Evolutionary conservation across 495 filamentous ascomycete genomes (phyloP), one percentile per base, ranked within the genome.

Genomic region (Neurospora pannonica): DNA sequence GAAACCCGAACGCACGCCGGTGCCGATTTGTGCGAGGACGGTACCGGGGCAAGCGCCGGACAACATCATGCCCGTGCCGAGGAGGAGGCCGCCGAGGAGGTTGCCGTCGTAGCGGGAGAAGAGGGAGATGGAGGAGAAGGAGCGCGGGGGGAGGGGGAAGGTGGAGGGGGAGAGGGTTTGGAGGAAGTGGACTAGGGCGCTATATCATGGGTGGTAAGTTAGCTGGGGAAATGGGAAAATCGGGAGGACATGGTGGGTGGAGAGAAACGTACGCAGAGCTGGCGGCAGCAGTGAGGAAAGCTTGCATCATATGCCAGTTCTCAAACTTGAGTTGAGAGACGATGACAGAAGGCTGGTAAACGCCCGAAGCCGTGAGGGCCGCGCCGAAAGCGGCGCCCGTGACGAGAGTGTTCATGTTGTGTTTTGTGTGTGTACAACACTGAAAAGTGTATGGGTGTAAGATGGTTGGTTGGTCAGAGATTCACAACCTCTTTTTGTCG

Each of bases 31-130:
- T 0, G 85, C 84, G 70, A 89, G 81, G 1, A 88, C 83, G 13
- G 87, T 89, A 4, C 88, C 88, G 0, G 88, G 87, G 74, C 88
- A 90, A 1, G 88, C 83, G 36, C 87, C 88, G 2, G 88, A 84
- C 28, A 89, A 78, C 37, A 85, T 80, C 87, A 90, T 86, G 73
- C 88, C 88, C 2, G 83, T 71, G 48, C 89, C 88, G 42, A 89
- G 78, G 13, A 90, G 80, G 6, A 76, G 70, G 38, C 88, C 88
- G 73, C 88, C 89, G 77, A 89, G 74, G 74, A 90, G 77, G 77
- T 90, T 90, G 71, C 87, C 87, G 77, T 88, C 86, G 76, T 85
- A 85, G 15, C 73, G 72, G 4, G 77, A 75, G 75, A 87, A 83
- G 71, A 85, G 74, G 71, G 77, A 77, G 21, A 88, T 43, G 40